Percentiles rank a stretch among this genome's conserved stretches.
phyloP scores from a whole-genome alignment of 106 monocot genomes.

The Amphibolis antarctica region DNA sequence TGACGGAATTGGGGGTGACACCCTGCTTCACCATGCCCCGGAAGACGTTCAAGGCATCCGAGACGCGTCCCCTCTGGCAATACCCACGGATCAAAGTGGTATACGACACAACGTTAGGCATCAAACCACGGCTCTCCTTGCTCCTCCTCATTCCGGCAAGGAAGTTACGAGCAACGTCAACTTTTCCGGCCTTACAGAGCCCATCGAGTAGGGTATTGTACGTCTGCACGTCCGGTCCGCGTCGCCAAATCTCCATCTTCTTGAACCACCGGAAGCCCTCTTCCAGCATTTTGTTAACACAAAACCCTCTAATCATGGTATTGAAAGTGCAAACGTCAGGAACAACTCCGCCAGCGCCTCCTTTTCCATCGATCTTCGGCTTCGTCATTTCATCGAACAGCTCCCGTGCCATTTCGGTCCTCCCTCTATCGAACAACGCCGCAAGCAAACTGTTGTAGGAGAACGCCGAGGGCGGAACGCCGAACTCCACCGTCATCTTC shows the following conservation, averaged over 20 bases:
- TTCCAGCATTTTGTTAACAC: conserved; percentile 30
- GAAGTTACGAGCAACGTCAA: conserved; percentile 41
- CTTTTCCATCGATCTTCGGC: neutral
- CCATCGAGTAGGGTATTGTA: conserved; percentile 79
- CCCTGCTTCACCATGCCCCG: conserved; percentile 37
- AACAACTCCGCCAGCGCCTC: neutral
- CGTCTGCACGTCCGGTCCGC: conserved; percentile 51
- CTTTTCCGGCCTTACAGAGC: conserved; percentile 51
- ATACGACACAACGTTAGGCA: conserved; percentile 64
- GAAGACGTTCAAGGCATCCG: conserved; percentile 47
- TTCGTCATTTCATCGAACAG: conserved; percentile 47
- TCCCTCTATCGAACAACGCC: conserved; percentile 47
- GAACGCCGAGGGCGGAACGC: conserved; percentile 41
- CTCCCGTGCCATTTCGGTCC: conserved; percentile 29
- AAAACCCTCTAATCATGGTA: conserved; percentile 68
- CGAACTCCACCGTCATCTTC: conserved; percentile 25
- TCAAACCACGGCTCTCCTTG: conserved; percentile 5
- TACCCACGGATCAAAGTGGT: conserved; percentile 71
- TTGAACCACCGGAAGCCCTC: conserved; percentile 50
- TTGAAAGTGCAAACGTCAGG: conserved; percentile 77
- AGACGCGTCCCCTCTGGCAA: conserved; percentile 20
- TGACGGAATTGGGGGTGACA: conserved; percentile 52
- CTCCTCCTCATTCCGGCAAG: conserved; percentile 46
- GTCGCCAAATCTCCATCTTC: conserved; percentile 24
- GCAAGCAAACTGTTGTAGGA: conserved; percentile 68